phyloP scores from a whole-genome alignment of 2,329 filamentous ascomycete genomes.

The Dactylella cylindrospora region DNA sequence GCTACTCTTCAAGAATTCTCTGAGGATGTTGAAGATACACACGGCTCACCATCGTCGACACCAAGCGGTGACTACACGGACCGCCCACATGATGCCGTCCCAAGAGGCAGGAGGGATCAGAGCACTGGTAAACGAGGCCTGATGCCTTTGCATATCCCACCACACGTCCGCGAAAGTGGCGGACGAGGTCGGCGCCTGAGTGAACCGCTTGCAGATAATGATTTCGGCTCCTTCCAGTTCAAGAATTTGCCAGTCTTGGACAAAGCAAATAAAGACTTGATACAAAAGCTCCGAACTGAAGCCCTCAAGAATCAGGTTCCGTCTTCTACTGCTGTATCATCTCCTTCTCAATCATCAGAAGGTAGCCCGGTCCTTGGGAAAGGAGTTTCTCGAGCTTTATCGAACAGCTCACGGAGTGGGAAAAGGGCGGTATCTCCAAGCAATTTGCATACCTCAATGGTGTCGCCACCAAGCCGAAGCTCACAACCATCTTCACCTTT shows the following conservation, averaged over 20 bases:
- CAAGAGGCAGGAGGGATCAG: constrained; percentile 81
- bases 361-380: constrained; percentile 78
- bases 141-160: constrained; percentile 94
- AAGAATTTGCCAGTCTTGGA: constrained; percentile 96
- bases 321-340: constrained; percentile 52
- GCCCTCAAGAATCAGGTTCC: constrained; percentile 72
- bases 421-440: constrained; percentile 87
- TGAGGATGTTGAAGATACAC: constrained; percentile 83
- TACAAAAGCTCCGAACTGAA: constrained; percentile 90
- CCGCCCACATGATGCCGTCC: constrained; percentile 90
- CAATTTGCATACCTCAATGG: constrained; percentile 66
- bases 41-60: constrained; percentile 68
- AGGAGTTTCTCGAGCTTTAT: constrained; percentile 66
- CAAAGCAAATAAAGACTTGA: constrained; percentile 98
- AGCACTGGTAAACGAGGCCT: constrained; percentile 85
- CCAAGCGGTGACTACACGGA: constrained; percentile 79
- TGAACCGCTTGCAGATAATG: constrained; percentile 83
- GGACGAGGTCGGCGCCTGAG: constrained; percentile 78
- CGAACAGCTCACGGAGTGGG: constrained; percentile 74
- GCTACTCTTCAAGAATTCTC: constrained; percentile 89
- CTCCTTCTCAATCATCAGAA: constrained; percentile 57
- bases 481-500: constrained; percentile 85
- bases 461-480: constrained; percentile 80
- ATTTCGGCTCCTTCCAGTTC: constrained; percentile 95
- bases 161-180: constrained; percentile 81